Evolutionary conservation across 1,284 basidiomycete genomes (phyloP), one percentile per base, ranked within the genome.

Genomic region (Moniliophthora roreri): DNA sequence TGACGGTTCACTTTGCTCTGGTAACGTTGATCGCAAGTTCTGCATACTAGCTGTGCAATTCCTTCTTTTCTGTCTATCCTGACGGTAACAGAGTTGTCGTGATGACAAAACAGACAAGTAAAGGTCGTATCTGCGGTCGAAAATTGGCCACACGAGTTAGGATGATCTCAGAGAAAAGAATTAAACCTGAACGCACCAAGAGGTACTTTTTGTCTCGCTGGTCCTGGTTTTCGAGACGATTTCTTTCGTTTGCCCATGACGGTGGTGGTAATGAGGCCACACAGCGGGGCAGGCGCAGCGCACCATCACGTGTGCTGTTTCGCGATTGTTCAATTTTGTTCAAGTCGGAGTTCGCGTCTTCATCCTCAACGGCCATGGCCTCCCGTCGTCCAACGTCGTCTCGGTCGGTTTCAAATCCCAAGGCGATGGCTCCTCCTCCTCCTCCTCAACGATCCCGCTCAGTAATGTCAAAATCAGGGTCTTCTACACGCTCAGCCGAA

Each of bases 61-160:
- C 88, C 87, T 63, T 91, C 91, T 67, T 91, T 93, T 64, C 85
- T 81, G 73, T 93, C 89, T 61, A 95, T 79, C 67, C 91, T 83
- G 51, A 94, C 91, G 10, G 85, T 89, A 51, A 95, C 91, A 18
- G 92, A 89, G 64, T 89, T 91, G 65, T 94, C 89, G 67, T 95
- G 92, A 71, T 94, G 87, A 70, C 92, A 95, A 69, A 93, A 95
- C n/a, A 95, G 74, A 68, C 89, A 91, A 26, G 89, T 89, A 66
- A 91, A 91, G 41, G 82, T 76, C 6, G 85, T 87, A 58, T 91
- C 89, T 91, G 66, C n/a, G n/a, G n/a, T n/a, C n/a, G n/a, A n/a
- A n/a, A n/a, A n/a, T n/a, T 28, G 36, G 35, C 20, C 37, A 39
- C 15, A 34, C 23, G 38, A n/a, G 20, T 37, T 26, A 51, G 40